A percentile compares a stretch with the other conserved stretches of the same genome.
Conservation (phyloP, 352 stramenopile genomes). For the Phytopythium chamaehyphon region DNA sequence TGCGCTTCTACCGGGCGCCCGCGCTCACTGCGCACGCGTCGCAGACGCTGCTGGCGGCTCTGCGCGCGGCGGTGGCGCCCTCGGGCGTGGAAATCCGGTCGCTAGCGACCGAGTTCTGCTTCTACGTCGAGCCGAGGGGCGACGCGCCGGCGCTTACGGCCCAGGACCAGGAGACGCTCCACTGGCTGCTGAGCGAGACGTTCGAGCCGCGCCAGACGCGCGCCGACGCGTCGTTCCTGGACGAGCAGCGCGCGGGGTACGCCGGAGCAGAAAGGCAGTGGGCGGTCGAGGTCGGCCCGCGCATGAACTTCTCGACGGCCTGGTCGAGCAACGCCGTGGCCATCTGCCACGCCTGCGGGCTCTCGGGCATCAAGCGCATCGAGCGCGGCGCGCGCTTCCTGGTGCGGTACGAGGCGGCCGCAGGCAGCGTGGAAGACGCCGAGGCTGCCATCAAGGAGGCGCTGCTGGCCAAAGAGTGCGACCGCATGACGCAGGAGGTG, state of each 20-base stretch:
- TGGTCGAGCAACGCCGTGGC: constrained; percentile 98
- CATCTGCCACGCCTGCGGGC: constrained; percentile 94
- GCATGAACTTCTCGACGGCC: constrained; percentile 97
- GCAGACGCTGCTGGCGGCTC: constrained; percentile 39
- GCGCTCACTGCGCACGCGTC: constrained; percentile 65
- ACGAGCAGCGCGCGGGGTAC: constrained; percentile 6
- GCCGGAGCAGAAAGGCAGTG: constrained; percentile 26
- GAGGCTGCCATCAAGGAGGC: constrained; percentile 41
- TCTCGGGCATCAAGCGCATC: constrained; percentile 89
- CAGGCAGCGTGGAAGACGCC: no score
- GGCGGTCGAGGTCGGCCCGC: constrained; percentile 96
- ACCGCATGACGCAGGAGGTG: constrained; percentile 98
- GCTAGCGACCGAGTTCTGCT: constrained; percentile 95
- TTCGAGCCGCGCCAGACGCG: constrained; percentile 91
- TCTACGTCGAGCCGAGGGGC: constrained; percentile 91
- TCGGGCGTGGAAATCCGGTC: constrained; percentile 28
- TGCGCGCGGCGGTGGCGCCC: constrained; percentile 25
- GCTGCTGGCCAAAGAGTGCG: constrained; percentile 77
- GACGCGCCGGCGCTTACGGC: constrained; percentile 29
- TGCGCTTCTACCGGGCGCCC: constrained; percentile 75
- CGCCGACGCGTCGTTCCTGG: constrained; percentile 51
- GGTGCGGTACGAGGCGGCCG: constrained; percentile 73
- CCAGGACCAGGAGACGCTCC: constrained; percentile 70
- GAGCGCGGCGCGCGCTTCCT: constrained; percentile 93
- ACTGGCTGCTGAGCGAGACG: constrained; percentile 97